Conservation (phyloP, 1,284 basidiomycete genomes). For the Dichomitus squalens region DNA sequence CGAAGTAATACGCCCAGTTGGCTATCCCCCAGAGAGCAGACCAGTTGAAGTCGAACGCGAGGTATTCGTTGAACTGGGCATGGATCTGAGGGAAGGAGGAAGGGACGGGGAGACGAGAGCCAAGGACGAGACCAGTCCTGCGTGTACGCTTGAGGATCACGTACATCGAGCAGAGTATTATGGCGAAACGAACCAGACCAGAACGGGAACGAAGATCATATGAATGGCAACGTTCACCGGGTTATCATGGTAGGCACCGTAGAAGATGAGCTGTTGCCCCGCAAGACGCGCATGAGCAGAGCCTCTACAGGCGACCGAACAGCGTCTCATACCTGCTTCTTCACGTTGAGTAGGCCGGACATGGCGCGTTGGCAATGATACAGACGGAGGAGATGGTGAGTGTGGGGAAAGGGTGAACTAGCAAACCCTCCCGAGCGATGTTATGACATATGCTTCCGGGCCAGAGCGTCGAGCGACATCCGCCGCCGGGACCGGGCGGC, state of each 20-base stretch:
- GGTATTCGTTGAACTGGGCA: slow-evolving; percentile 59
- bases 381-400: slow-evolving; percentile 40
- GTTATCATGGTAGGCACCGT: slow-evolving; percentile 87
- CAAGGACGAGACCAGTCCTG: slow-evolving; percentile 70
- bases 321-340: slow-evolving; percentile 52
- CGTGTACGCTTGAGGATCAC: not conserved
- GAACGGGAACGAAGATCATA: slow-evolving; percentile 78
- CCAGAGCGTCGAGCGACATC: not conserved
- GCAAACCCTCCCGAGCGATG: too few species aligned
- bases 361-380: not conserved
- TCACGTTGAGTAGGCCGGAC: slow-evolving; percentile 52
- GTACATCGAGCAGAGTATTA: too few species aligned
- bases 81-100: slow-evolving; percentile 55
- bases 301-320: not conserved
- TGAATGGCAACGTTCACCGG: slow-evolving; percentile 81
- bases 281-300: not conserved
- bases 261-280: slow-evolving; percentile 72
- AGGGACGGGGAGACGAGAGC: slow-evolving; percentile 54
- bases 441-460: too few species aligned
- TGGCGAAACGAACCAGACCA: slow-evolving; percentile 66
- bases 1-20: slow-evolving; percentile 74
- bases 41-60: slow-evolving; percentile 71
- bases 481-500: not conserved
- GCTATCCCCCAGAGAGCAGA: slow-evolving; percentile 55
- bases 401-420: not conserved